Evolutionary conservation across 1,284 basidiomycete species (phyloP).

Genomic region (Sanguinoderma infundibulare): DNA sequence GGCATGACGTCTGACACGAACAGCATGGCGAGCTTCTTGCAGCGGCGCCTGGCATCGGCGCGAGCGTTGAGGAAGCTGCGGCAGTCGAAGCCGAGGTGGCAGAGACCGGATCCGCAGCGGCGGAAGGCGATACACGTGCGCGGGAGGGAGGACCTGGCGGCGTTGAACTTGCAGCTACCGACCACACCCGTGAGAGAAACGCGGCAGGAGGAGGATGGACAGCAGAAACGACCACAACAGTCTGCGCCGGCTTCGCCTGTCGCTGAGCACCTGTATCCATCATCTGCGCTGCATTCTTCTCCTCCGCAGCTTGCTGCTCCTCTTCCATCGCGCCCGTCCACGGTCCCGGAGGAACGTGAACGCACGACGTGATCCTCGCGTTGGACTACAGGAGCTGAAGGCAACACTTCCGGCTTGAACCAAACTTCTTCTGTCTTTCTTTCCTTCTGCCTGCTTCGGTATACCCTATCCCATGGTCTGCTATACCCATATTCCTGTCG

Average conservation of each 20-base stretch:
- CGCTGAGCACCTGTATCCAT: neutral
- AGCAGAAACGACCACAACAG: neutral
- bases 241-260: neutral
- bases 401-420: too few relatives aligned
- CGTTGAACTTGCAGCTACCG: slow-evolving; percentile 8
- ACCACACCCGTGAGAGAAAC: neutral
- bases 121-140: slow-evolving; percentile 8
- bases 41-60: slow-evolving; percentile 12
- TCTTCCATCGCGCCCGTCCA: neutral
- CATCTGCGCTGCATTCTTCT: neutral
- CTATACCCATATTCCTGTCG: too few relatives aligned
- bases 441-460: too few relatives aligned
- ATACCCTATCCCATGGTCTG: too few relatives aligned
- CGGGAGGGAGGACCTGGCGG: neutral
- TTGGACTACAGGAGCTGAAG: too few relatives aligned
- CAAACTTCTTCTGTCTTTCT: too few relatives aligned
- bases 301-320: neutral
- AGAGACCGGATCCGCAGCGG: slow-evolving; percentile 1
- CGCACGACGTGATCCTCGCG: neutral
- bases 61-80: slow-evolving; percentile 12
- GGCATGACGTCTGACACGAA: neutral
- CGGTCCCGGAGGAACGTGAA: neutral
- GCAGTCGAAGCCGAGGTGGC: neutral
- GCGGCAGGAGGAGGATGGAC: neutral
- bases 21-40: slow-evolving; percentile 7